Evolutionary conservation across 2,329 filamentous ascomycete species (phyloP).

Genomic region (Verticillium klebahnii): DNA sequence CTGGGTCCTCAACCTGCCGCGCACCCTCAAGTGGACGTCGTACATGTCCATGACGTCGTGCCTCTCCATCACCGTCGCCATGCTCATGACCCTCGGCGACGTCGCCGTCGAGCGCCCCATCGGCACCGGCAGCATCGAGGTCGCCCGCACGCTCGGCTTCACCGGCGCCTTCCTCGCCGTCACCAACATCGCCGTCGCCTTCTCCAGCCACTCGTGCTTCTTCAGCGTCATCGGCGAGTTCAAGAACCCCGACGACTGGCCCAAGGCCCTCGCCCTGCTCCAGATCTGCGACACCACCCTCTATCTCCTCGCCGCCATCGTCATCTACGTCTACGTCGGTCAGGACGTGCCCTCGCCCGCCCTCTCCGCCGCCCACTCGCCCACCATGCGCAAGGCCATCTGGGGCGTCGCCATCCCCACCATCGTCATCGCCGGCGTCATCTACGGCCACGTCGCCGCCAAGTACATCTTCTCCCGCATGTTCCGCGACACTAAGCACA

Average conservation of each 20-base stretch:
- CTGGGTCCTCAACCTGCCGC: slow-evolving; percentile 53
- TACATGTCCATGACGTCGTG: slow-evolving; percentile 61
- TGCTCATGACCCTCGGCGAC: slow-evolving; percentile 59
- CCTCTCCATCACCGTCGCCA: slow-evolving; percentile 56
- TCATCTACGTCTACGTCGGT: slow-evolving; percentile 66
- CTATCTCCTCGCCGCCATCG: slow-evolving; percentile 59
- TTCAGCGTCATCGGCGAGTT: slow-evolving; percentile 64
- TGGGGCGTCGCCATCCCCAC: slow-evolving; percentile 66
- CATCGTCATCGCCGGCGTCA: slow-evolving; percentile 67
- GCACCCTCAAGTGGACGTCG: slow-evolving; percentile 58
- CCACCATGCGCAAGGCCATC: slow-evolving; percentile 55
- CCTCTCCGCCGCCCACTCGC: slow-evolving; percentile 52
- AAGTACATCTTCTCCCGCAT: slow-evolving; percentile 63
- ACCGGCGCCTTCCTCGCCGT: slow-evolving; percentile 51
- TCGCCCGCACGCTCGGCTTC: slow-evolving; percentile 35
- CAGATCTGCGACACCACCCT: slow-evolving; percentile 55
- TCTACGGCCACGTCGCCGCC: slow-evolving; percentile 62
- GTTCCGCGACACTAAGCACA: slow-evolving; percentile 54
- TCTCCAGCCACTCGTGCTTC: slow-evolving; percentile 62
- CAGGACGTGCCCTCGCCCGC: slow-evolving; percentile 59
- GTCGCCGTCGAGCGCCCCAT: slow-evolving; percentile 44
- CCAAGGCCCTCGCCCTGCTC: slow-evolving; percentile 42
- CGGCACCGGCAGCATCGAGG: slow-evolving; percentile 25
- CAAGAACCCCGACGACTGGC: slow-evolving; percentile 54
- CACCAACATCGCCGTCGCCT: slow-evolving; percentile 64